phyloP scores from a whole-genome alignment of 75 land plant genomes.

The Cupressus sempervirens region DNA sequence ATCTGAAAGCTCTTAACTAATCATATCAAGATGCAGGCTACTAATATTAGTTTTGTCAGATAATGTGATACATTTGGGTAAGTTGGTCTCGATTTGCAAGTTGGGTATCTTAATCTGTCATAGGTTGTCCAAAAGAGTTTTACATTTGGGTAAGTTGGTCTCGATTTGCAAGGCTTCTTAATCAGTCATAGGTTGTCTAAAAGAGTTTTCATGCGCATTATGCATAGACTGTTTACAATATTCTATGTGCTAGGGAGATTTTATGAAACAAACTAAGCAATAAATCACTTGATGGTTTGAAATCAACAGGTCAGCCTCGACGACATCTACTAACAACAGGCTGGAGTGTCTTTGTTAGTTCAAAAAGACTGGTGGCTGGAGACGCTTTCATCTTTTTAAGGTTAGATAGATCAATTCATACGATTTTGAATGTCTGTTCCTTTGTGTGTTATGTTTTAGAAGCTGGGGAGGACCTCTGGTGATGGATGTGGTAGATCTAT shows the following conservation, averaged over 20 bases:
- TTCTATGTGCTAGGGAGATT: neutral
- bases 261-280: neutral
- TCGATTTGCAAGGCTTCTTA: neutral
- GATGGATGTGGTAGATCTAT: neutral
- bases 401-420: slow-evolving; percentile 7
- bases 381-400: slow-evolving; percentile 53
- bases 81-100: neutral
- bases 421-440: neutral
- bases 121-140: no score
- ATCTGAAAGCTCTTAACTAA: neutral
- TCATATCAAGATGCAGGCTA: neutral
- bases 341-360: slow-evolving; percentile 58
- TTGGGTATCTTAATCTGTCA: neutral
- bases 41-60: neutral
- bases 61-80: neutral
- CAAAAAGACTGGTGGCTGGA: slow-evolving; percentile 49
- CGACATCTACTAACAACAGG: slow-evolving; percentile 59
- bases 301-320: slow-evolving; percentile 45
- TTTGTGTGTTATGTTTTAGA: neutral
- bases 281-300: neutral
- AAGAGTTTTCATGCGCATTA: neutral
- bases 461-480: neutral
- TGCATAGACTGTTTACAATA: neutral
- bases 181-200: neutral
- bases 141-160: neutral